Evolutionary conservation across 495 filamentous ascomycete genomes (phyloP).

Genomic region (Geopyxis carbonaria): DNA sequence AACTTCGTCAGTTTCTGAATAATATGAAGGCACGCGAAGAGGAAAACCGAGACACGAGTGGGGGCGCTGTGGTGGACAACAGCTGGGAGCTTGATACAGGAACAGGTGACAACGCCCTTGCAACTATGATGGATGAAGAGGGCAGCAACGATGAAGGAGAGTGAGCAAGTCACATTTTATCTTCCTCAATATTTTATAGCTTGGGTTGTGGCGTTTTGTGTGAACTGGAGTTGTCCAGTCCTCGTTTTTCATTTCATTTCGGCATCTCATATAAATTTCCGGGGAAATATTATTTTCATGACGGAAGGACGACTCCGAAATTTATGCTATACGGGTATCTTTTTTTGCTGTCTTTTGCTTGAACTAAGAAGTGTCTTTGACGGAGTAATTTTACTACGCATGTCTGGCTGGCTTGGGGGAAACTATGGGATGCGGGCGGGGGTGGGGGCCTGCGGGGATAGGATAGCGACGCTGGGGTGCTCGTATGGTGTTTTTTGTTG

Average conservation of each 20-base stretch:
- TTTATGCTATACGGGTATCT: no score
- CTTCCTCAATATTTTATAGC: not conserved
- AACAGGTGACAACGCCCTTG: not conserved
- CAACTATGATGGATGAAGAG: not conserved
- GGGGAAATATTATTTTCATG: not conserved
- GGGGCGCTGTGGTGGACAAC: not conserved
- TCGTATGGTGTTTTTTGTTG: no score
- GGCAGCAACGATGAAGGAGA: not conserved
- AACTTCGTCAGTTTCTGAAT: conserved; percentile 65
- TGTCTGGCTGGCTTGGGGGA: no score
- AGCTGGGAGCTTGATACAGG: not conserved
- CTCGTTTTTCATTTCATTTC: no score
- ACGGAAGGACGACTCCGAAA: not conserved
- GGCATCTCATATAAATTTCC: not conserved
- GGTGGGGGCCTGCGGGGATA: no score
- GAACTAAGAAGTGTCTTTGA: no score
- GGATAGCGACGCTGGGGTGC: no score
- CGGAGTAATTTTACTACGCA: no score
- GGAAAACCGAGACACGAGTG: not conserved
- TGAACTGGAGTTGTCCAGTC: no score
- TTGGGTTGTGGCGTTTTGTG: not conserved
- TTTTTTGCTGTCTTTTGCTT: no score
- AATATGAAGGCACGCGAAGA: conserved; percentile 19
- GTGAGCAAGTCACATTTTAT: not conserved
- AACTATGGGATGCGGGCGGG: no score